Evolutionary conservation across 768 basidiomycete species (phyloP), one percentile per base, ranked within the genome.

Genomic region (Lyophyllum semitale): DNA sequence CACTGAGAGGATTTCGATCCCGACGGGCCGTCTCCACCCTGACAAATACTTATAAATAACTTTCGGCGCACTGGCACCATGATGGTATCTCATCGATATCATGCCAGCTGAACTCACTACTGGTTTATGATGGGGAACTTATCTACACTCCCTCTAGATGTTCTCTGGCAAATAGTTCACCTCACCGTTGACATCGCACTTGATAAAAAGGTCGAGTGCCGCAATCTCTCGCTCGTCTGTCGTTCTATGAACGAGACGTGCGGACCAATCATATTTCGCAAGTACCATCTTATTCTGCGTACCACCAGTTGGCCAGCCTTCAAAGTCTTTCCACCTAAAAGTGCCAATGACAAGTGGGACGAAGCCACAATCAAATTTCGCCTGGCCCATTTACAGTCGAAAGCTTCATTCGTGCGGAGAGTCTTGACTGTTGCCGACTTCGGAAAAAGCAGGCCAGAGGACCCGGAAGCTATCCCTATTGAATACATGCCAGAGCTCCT

Each of bases 351-450:
- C 13, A 40, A 5, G 27, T 53, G 43, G 52, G 52, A 53, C 35
- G 42, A 30, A 15, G 33, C 5, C 4, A 8, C 9, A 38, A 45
- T 53, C 32, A 52, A 44, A 15, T 15, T 51, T 26, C 49, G 38
- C 25, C 49, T 51, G 18, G 33, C 49, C 18, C 49, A 40, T 41
- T 29, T 51, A 26, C 38, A 27, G 25, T 38, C 35, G 11, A 51
- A 51, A 51, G 49, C 49, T 29, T 25, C 22, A 23, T 52, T 52
- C 29, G 51, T 52, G 8, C 29, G 51, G 40, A n/a, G n/a, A n/a
- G 32, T 30, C 11, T 41, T 52, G 32, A 23, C 23, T 12, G 33
- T 52, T 27, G 33, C 42, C 7, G 51, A 52, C 22, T 12, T 43
- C n/a, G 41, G 27, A 3, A n/a, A 17, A 32, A 29, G 15, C 29